A percentile compares a stretch with the other conserved stretches of the same genome.
Conservation (phyloP, 2,329 filamentous ascomycete species). For the Sporothrix variecibatus region DNA sequence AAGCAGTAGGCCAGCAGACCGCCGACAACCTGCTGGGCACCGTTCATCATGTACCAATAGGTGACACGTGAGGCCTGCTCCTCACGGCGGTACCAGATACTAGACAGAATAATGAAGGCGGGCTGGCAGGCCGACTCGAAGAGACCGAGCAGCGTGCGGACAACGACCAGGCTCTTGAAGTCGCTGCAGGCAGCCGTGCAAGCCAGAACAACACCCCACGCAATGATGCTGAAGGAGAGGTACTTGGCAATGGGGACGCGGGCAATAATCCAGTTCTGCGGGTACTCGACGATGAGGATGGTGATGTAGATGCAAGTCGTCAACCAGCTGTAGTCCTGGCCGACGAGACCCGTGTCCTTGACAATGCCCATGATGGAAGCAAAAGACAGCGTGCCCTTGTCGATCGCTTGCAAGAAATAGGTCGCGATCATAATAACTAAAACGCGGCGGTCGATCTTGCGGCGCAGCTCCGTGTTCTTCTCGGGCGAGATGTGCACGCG, state of each 20-base stretch:
- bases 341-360: conserved; percentile 52
- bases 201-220: conserved; percentile 63
- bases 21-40: conserved; percentile 70
- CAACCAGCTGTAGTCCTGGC: conserved; percentile 65
- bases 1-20: conserved; percentile 69
- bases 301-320: conserved; percentile 75
- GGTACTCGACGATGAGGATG: conserved; percentile 70
- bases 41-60: conserved; percentile 79
- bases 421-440: conserved; percentile 71
- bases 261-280: conserved; percentile 57
- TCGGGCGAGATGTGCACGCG: conserved; percentile 59
- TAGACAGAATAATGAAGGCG: conserved; percentile 65
- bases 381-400: conserved; percentile 67
- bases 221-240: conserved; percentile 62
- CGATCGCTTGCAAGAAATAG: conserved; percentile 71
- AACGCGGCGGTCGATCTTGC: conserved; percentile 67
- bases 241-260: conserved; percentile 69
- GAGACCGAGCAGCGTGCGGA: conserved; percentile 68
- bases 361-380: conserved; percentile 65
- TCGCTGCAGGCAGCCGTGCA: conserved; percentile 62
- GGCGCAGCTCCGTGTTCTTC: conserved; percentile 62
- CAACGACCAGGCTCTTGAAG: conserved; percentile 60
- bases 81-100: conserved; percentile 71
- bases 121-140: conserved; percentile 73
- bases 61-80: conserved; percentile 68